Percentiles rank a stretch among this genome's conserved stretches.
Evolutionary conservation across 2,329 filamentous ascomycete species (phyloP).

Genomic region (Fusarium denticulatum): DNA sequence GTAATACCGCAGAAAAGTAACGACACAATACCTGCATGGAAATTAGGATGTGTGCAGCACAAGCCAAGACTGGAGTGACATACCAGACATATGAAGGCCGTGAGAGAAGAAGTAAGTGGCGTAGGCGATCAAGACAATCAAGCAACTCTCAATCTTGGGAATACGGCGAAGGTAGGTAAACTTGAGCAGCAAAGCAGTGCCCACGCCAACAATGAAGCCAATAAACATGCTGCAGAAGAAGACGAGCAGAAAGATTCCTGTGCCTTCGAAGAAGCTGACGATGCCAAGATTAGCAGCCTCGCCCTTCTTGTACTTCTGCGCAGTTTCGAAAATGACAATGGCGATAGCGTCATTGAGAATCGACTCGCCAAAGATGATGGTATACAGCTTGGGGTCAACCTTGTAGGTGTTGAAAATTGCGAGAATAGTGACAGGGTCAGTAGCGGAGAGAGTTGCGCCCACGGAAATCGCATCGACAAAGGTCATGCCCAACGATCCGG

Average conservation of each 20-base stretch:
- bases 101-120: constrained; percentile 98
- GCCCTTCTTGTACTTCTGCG: constrained; percentile 87
- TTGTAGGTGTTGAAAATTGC: constrained; percentile 99
- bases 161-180: constrained; percentile 93
- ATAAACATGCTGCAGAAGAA: constrained; percentile 96
- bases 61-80: constrained; percentile 42
- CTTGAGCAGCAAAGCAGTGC: constrained; percentile 88
- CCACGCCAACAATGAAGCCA: constrained; percentile 86
- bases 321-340: constrained; percentile 98
- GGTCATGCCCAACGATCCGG: constrained; percentile 82
- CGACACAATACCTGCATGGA: constrained; percentile 84
- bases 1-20: constrained; percentile 98
- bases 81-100: constrained; percentile 94
- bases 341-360: constrained; percentile 98
- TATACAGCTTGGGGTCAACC: constrained; percentile 98
- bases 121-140: constrained; percentile 94
- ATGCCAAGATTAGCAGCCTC: constrained; percentile 77
- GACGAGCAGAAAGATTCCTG: constrained; percentile 92
- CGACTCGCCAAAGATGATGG: constrained; percentile 97
- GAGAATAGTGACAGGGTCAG: constrained; percentile 95
- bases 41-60: constrained; percentile 12
- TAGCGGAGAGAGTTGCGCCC: constrained; percentile 94
- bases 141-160: constrained; percentile 95
- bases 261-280: constrained; percentile 86
- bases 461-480: constrained; percentile 98